Conservation (phyloP, 257 asterid genomes). For the Phtheirospermum japonicum region DNA sequence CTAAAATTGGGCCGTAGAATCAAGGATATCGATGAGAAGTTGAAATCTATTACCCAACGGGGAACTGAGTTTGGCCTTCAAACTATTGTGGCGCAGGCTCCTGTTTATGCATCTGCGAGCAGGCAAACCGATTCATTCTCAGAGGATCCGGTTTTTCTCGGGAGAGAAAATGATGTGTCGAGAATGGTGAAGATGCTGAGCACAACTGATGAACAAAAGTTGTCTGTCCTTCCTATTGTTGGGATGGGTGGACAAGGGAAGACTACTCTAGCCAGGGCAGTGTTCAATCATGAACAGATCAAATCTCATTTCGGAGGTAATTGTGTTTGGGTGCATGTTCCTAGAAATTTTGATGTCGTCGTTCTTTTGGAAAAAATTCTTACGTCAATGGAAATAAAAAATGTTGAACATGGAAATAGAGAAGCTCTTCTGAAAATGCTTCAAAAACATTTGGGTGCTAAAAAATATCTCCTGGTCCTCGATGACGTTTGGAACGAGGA, state of each 20-base stretch:
- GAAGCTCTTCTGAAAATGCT: constrained; percentile 19
- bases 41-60: too few relatives aligned
- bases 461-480: constrained; percentile 27
- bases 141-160: not conserved
- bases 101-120: not conserved
- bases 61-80: too few relatives aligned
- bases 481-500: constrained; percentile 38
- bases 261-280: constrained; percentile 24
- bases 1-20: constrained; percentile 16
- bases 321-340: constrained; percentile 20
- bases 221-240: not conserved
- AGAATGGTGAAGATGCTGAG: not conserved
- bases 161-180: not conserved
- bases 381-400: not conserved
- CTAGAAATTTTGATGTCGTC: constrained; percentile 6
- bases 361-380: constrained; percentile 23
- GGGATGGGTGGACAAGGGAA: constrained; percentile 28
- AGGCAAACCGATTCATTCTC: not conserved
- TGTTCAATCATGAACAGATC: constrained; percentile 20
- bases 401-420: not conserved
- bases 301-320: not conserved
- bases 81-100: too few relatives aligned
- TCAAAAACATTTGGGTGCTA: not conserved
- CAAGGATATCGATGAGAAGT: not conserved
- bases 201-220: not conserved